Base-by-base conservation (phyloP, 345 rosid genomes). In the Sisymbrium irio region DNA sequence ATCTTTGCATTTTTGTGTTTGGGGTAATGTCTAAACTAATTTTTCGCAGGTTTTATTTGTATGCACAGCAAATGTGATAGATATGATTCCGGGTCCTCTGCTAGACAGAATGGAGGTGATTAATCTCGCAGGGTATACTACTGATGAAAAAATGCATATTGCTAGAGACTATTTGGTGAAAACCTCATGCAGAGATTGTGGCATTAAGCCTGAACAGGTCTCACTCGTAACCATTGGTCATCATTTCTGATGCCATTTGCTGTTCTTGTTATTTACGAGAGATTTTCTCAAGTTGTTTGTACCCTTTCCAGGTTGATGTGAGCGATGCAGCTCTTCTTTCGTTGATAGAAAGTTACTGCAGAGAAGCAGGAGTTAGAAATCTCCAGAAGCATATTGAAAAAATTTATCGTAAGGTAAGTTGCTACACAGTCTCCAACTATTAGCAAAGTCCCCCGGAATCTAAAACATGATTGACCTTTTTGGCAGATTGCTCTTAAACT, bases 41-140 rank as follows among this genome's bases (percentile, higher is more conserved):
- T 62, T 22, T 22, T 67, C 27, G 15, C 61, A 59, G 64, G 64
- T 59, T 14, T 59, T 59, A 6, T 59, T 37, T 19, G 30, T 59
- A 59, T 59, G 46, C 46, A 37, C 64, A 37, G 11, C 46, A 59
- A 59, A 59, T 59, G 46, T 1, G 6, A 6, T 20, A 37, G 17
- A 37, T 19, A 11, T 0, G 30, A 37, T 59, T 37, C 64, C 64
- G 1, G 5, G 0, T 19, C 64, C 64, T 12, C 18, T 37, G 32
- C 64, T 37, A 19, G 17, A 59, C 3, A 59, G 46, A 20, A 59
- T 59, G 64, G 64, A 59, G 46, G 64, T 59, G 64, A 37, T 59
- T 59, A 19, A 3, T 37, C 8, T 59, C 11, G 1, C 64, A 18
- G 46, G 64, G 5, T 59, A 37, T 37, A 12, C 17, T 11, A 10